Evolutionary conservation across 768 basidiomycete species (phyloP), one percentile per base, ranked within the genome.

Genomic region (Suillus subalutaceus): DNA sequence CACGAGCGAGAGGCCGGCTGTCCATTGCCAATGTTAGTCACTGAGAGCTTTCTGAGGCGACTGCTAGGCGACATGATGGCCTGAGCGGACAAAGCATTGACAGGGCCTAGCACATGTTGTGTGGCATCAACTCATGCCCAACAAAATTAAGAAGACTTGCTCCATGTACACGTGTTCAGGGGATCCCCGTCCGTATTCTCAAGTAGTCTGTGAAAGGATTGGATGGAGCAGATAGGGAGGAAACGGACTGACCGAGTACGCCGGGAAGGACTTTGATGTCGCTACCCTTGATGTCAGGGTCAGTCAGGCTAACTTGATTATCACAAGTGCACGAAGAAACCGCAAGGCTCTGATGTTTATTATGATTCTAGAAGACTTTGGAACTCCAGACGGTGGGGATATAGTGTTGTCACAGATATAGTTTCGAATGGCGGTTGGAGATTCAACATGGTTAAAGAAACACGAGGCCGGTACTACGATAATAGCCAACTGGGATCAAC

Each of bases 51-150:
- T 79, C 79, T 81, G 72, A 85, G 80, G 71, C 72, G 75, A 63
- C 63, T 64, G 63, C 75, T 65, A 9, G 77, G 82, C 66, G 80
- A 77, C 86, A 88, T 85, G 79, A 69, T 75, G 75, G 76, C 70
- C 69, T 65, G 66, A 70, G 62, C 68, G 56, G 67, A 68, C 40
- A 62, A 65, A 66, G 66, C 65, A 40, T 55, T 64, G 44, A 38
- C 63, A 52, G 48, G 41, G 44, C 52, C 68, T 52, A 62, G 67
- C 68, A 61, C 70, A 74, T 74, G 63, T 63, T 55, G 65, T 65
- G 66, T 65, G 52, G 61, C 53, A 61, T 68, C 57, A 65, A 48
- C 55, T 60, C 56, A 58, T 64, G 63, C 68, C 69, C 66, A 71
- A 68, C 68, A 65, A 57, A 63, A 67, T 60, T 50, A 62, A 43